Conservation (phyloP, 768 basidiomycete species). For the Agrocybe pediades region DNA sequence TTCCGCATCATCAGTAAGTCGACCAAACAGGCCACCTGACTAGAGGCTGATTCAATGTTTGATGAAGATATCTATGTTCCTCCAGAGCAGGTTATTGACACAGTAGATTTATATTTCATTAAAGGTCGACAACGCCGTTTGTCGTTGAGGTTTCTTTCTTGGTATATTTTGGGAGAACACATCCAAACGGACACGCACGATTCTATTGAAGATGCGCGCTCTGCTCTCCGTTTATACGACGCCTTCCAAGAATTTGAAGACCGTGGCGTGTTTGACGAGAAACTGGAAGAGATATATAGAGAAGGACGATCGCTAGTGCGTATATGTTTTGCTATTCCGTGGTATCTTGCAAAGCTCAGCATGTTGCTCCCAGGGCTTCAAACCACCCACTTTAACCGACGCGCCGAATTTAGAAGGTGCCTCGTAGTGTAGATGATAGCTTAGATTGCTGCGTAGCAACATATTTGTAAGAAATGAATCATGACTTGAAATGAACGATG, state of each 20-base stretch:
- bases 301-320: slow-evolving; percentile 76
- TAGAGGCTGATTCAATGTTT: background rate
- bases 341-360: background rate
- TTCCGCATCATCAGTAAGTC: slow-evolving; percentile 95
- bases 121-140: slow-evolving; percentile 81
- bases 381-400: slow-evolving; percentile 43
- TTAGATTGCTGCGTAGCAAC: too few relatives aligned
- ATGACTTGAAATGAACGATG: background rate
- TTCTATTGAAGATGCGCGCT: slow-evolving; percentile 96
- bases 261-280: slow-evolving; percentile 78
- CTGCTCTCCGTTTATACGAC: slow-evolving; percentile 84
- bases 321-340: slow-evolving; percentile 8
- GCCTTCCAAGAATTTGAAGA: slow-evolving; percentile 78
- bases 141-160: slow-evolving; percentile 90
- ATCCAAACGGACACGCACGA: slow-evolving; percentile 96
- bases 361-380: slow-evolving; percentile 48
- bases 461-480: too few relatives aligned
- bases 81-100: slow-evolving; percentile 94
- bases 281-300: slow-evolving; percentile 82
- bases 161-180: slow-evolving; percentile 89
- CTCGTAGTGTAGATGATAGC: background rate
- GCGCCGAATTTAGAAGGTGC: slow-evolving; percentile 1
- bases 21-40: background rate
- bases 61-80: slow-evolving; percentile 89
- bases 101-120: slow-evolving; percentile 94